phyloP scores from a whole-genome alignment of 2,329 filamentous ascomycete genomes.

The Lizonia empirigonia region DNA sequence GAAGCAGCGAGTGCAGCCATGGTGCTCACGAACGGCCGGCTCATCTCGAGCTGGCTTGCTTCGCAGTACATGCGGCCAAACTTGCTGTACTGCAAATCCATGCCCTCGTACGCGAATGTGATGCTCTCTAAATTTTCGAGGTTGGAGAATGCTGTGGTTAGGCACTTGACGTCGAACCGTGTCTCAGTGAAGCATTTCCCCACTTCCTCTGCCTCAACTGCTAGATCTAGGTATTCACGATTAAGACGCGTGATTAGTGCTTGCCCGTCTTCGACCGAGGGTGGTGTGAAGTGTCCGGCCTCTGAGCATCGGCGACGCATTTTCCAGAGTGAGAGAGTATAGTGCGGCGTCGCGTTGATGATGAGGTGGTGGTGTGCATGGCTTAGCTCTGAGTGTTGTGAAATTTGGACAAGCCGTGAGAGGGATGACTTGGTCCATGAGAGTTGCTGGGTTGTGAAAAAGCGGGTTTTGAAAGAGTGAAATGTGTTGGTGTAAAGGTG shows the following conservation, averaged over 20 bases:
- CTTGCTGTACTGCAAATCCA: conserved; percentile 20
- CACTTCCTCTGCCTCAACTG: background rate
- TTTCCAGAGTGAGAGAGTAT: conserved; percentile 33
- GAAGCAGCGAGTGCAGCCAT: conserved; percentile 23
- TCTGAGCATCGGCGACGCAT: conserved; percentile 18
- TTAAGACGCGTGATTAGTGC: background rate
- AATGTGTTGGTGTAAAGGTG: background rate
- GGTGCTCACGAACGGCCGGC: conserved; percentile 34
- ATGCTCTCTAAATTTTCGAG: background rate
- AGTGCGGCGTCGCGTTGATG: conserved; percentile 36
- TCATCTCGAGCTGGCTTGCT: conserved; percentile 35
- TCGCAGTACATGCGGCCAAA: conserved; percentile 29
- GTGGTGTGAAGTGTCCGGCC: conserved; percentile 6
- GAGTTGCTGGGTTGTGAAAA: background rate
- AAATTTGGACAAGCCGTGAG: background rate
- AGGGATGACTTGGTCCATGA: background rate
- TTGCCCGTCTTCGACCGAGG: background rate
- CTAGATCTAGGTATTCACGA: background rate
- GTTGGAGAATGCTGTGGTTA: background rate
- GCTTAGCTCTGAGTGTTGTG: background rate
- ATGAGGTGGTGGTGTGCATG: conserved; percentile 23
- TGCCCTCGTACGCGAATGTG: conserved; percentile 14
- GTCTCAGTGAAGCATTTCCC: conserved; percentile 5
- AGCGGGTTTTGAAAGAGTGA: background rate
- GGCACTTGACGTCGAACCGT: background rate